Percentiles rank a stretch among this genome's conserved stretches.
Conservation (phyloP, 768 basidiomycete species). For the Cystobasidium onofrii region DNA sequence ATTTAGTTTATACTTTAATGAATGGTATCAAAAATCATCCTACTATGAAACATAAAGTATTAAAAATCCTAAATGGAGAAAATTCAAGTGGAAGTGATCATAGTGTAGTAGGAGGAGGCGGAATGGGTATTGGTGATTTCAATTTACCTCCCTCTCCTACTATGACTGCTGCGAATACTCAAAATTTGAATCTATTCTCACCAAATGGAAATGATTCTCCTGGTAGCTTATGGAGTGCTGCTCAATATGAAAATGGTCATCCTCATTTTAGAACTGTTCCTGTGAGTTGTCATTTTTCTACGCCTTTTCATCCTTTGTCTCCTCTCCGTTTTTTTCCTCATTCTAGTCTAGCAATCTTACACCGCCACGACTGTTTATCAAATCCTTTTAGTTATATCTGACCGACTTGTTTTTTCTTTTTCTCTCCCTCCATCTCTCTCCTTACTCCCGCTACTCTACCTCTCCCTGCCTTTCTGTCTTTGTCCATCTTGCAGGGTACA, state of each 20-base stretch:
- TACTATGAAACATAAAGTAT: constrained; percentile 16
- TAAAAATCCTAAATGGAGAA: not conserved
- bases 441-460: not conserved
- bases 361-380: not conserved
- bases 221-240: not conserved
- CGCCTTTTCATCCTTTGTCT: not conserved
- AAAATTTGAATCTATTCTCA: not conserved
- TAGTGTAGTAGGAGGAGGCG: too few species aligned
- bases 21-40: not conserved
- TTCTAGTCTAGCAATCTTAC: not conserved
- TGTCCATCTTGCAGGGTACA: not conserved
- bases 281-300: not conserved
- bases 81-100: not conserved
- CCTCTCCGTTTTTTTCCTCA: not conserved
- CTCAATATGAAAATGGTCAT: not conserved
- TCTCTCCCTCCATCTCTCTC: not conserved
- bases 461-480: too few species aligned
- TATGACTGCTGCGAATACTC: constrained; percentile 4
- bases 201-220: not conserved
- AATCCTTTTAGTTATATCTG: not conserved
- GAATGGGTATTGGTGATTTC: not conserved
- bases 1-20: not conserved
- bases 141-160: constrained; percentile 23
- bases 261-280: not conserved
- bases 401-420: not conserved